These are phyloP conservation scores for Arthrobotrys pseudoclavata DNA, from an alignment of 2,329 filamentous ascomycete species.

Conservation along the genomic window DNA sequence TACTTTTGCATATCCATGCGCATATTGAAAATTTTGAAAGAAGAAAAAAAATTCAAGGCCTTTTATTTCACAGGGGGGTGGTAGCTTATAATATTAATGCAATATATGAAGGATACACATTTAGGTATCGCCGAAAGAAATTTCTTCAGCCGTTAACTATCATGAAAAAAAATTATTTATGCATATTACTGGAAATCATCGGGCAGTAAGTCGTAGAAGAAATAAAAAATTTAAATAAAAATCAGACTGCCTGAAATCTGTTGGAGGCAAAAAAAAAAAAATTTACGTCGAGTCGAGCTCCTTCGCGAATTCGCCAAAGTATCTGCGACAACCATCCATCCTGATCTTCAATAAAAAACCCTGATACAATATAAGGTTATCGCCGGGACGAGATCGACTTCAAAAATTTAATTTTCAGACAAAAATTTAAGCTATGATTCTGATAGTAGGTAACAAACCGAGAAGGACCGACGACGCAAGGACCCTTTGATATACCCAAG, in stretches of 20 bases:
- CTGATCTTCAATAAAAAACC: neutral
- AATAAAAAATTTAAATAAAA: neutral
- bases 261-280: slow-evolving; percentile 29
- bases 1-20: neutral
- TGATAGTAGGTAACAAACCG: neutral
- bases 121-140: slow-evolving; percentile 9
- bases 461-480: neutral
- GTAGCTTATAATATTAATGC: neutral
- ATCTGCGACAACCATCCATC: slow-evolving; percentile 15
- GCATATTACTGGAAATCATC: slow-evolving; percentile 7
- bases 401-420: neutral
- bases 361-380: slow-evolving; percentile 44
- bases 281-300: neutral
- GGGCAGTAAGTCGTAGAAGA: neutral
- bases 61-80: neutral
- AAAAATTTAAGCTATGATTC: neutral
- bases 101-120: neutral
- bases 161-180: neutral
- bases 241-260: neutral
- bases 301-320: slow-evolving; percentile 27
- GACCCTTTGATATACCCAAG: too few species aligned
- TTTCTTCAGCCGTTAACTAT: slow-evolving; percentile 1
- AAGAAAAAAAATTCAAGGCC: slow-evolving; percentile 29
- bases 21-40: slow-evolving; percentile 2
- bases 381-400: slow-evolving; percentile 32